Base-by-base conservation (phyloP, 139 green algal genomes). In the Chlamydomonas urium region DNA sequence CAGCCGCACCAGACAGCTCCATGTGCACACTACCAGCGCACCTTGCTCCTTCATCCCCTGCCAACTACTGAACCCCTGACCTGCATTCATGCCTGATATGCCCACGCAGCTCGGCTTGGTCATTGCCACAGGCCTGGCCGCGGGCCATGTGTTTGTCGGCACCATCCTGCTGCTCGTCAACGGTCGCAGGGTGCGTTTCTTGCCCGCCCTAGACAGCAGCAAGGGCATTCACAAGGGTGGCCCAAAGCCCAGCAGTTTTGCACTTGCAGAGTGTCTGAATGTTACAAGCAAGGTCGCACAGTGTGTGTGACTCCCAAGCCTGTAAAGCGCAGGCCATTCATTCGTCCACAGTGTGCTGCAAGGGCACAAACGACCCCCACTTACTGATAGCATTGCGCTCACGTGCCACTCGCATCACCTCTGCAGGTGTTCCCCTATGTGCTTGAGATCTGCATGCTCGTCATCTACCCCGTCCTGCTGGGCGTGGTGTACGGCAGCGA, bases 351-450 rank as follows among this genome's bases (percentile, higher is more conserved):
- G n/a, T n/a, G n/a, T n/a, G n/a, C n/a, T n/a, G n/a, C n/a, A n/a
- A n/a, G n/a, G n/a, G n/a, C n/a, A n/a, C n/a, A n/a, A n/a, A n/a
- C n/a, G n/a, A n/a, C n/a, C n/a, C n/a, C n/a, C n/a, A n/a, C n/a
- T n/a, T n/a, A n/a, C n/a, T n/a, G n/a, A n/a, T n/a, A n/a, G n/a
- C n/a, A n/a, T n/a, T n/a, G n/a, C n/a, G n/a, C n/a, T 63, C 6
- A 14, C 35, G 5, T 28, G 38, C 17, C 63, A 35, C 37, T 24
- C 56, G 47, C 34, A 47, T n/a, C 61, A 37, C 10, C 21, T 26
- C 53, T 63, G n/a, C 60, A 68, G 60, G 60, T 68, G 31, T 68
- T 38, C 23, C 60, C 60, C 21, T 68, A 68, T 19, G 21, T 68
- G 5, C 33, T 68, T 23, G 60, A 68, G 33, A 47, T 68, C 6